A percentile compares a stretch with the other conserved stretches of the same genome.
Evolutionary conservation across 2,329 filamentous ascomycete species (phyloP).

Genomic region (Arthrobotrys entomopaga): DNA sequence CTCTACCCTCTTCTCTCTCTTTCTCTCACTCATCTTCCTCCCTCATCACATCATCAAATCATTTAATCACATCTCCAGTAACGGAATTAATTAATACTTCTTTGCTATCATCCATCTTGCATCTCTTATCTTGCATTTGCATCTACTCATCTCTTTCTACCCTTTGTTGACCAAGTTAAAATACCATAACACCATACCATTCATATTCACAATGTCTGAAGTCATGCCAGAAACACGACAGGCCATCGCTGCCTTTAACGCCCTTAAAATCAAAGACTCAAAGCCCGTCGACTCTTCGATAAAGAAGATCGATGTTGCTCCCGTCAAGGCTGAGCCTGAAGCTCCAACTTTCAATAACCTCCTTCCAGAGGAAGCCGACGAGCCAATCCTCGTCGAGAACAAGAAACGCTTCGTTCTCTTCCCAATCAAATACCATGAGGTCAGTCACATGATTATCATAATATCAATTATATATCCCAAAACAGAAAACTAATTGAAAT

Average conservation of each 20-base stretch:
- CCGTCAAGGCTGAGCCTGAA: constrained; percentile 66
- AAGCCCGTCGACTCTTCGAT: constrained; percentile 76
- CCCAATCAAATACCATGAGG: constrained; percentile 99
- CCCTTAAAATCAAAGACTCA: constrained; percentile 86
- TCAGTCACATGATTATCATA: constrained; percentile 67
- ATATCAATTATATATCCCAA: constrained; percentile 45
- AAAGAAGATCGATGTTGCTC: constrained; percentile 75
- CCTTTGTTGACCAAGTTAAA: constrained; percentile 38
- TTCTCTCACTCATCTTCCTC: neutral
- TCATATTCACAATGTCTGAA: constrained; percentile 49
- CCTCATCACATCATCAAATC: constrained; percentile 25
- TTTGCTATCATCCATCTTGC: neutral
- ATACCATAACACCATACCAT: no score
- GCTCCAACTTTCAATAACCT: constrained; percentile 66
- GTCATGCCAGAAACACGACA: constrained; percentile 62
- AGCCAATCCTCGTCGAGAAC: constrained; percentile 95
- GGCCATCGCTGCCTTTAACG: constrained; percentile 87
- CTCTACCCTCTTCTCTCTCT: neutral
- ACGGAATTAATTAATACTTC: constrained; percentile 31
- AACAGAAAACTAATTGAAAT: constrained; percentile 42
- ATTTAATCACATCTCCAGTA: constrained; percentile 44
- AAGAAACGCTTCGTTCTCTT: constrained; percentile 96
- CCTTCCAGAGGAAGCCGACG: constrained; percentile 76
- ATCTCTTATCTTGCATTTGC: constrained; percentile 4
- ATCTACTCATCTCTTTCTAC: neutral